These are phyloP conservation scores for Exsudoporus frostii DNA, from an alignment of 768 basidiomycete genomes.

Conservation along the genomic window DNA sequence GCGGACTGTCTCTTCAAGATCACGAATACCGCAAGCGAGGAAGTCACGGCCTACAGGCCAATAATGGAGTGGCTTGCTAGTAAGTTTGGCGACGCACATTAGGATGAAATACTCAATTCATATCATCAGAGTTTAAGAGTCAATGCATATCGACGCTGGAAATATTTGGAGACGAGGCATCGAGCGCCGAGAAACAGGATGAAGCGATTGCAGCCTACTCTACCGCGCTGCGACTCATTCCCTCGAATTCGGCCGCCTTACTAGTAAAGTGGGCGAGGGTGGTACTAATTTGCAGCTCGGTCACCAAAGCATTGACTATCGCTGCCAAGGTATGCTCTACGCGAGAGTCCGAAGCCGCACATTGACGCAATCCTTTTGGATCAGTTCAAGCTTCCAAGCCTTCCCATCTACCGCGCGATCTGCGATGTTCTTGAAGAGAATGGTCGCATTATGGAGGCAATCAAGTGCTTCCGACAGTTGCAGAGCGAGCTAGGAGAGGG, in stretches of 20 bases:
- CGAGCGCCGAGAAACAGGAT: neutral
- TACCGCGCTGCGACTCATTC: neutral
- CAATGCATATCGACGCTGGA: neutral
- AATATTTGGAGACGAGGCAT: neutral
- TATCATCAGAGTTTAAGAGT: neutral
- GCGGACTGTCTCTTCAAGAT: neutral
- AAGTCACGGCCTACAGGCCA: neutral
- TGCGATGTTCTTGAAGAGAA: constrained; percentile 4
- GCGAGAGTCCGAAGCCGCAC: neutral
- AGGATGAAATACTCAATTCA: neutral
- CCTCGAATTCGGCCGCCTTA: neutral
- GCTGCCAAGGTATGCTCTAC: neutral
- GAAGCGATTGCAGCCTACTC: neutral
- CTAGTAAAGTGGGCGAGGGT: constrained; percentile 6
- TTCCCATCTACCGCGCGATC: neutral
- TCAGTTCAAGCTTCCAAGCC: neutral
- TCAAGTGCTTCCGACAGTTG: neutral
- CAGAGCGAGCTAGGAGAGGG: neutral
- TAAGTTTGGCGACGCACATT: neutral
- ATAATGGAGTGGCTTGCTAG: constrained; percentile 3
- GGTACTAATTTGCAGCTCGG: neutral
- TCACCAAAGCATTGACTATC: neutral
- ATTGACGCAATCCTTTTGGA: neutral
- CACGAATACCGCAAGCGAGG: neutral
- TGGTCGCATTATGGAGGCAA: neutral